Conservation (phyloP, 108 stramenopile genomes). For the Chaetoceros muelleri region DNA sequence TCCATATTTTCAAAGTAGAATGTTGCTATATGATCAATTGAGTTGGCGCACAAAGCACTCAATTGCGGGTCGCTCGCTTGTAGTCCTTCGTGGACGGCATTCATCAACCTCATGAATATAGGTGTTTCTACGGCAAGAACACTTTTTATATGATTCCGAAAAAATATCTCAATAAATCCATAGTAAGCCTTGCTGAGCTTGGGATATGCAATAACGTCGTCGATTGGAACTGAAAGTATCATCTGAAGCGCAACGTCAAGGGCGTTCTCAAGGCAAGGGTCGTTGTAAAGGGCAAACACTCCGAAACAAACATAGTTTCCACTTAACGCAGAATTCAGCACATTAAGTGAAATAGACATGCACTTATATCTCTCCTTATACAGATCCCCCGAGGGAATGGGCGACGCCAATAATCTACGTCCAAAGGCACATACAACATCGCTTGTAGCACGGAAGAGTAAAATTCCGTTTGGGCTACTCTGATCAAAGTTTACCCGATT, state of each 20-base stretch:
- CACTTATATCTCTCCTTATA: constrained; percentile 94
- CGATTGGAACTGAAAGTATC: constrained; percentile 80
- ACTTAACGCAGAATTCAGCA: constrained; percentile 86
- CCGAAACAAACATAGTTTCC: constrained; percentile 98
- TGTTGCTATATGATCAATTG: constrained; percentile 92
- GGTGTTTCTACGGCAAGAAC: constrained; percentile 75
- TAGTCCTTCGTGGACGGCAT: constrained; percentile 88
- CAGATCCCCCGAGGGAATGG: constrained; percentile 40
- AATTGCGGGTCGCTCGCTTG: constrained; percentile 87
- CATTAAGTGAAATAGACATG: constrained; percentile 72
- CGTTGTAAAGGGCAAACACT: constrained; percentile 94
- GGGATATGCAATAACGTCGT: constrained; percentile 87
- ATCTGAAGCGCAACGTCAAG: constrained; percentile 84
- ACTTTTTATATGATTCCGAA: constrained; percentile 84
- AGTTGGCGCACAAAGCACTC: constrained; percentile 80
- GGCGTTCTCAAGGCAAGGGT: constrained; percentile 84
- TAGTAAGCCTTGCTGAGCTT: constrained; percentile 94
- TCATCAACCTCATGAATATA: constrained; percentile 90
- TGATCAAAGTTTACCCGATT: constrained; percentile 97
- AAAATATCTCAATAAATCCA: constrained; percentile 89
- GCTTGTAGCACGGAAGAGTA: constrained; percentile 90
- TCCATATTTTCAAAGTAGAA: constrained; percentile 85
- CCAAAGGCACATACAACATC: constrained; percentile 92
- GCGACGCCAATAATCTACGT: constrained; percentile 43
- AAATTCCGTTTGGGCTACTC: constrained; percentile 94